A percentile compares a stretch with the other conserved stretches of the same genome.
phyloP scores from a whole-genome alignment of 257 asterid species.

The Verbascum thapsus region DNA sequence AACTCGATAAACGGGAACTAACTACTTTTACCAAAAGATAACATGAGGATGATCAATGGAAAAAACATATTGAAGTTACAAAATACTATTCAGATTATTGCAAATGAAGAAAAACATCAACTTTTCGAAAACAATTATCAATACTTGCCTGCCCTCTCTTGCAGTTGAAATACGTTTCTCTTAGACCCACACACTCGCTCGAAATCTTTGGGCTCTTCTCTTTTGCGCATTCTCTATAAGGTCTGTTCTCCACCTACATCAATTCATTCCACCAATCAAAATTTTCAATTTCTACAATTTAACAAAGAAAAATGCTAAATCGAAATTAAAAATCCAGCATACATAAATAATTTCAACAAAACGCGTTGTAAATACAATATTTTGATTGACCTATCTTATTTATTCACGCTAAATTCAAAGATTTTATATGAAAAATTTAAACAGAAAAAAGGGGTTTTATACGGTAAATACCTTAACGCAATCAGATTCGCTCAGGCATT shows the following conservation, averaged over 20 bases:
- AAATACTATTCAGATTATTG: background rate
- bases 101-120: slow-evolving; percentile 12
- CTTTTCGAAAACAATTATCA: background rate
- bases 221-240: slow-evolving; percentile 78
- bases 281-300: slow-evolving; percentile 18
- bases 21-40: no score
- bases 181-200: slow-evolving; percentile 80
- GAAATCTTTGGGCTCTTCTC: slow-evolving; percentile 76
- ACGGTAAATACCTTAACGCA: slow-evolving; percentile 76
- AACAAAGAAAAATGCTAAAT: no score
- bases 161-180: slow-evolving; percentile 96
- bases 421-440: background rate
- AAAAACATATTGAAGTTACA: no score
- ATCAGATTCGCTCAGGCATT: slow-evolving; percentile 91
- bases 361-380: no score
- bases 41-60: no score
- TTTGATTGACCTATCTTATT: no score
- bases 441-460: background rate
- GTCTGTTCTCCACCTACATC: slow-evolving; percentile 72
- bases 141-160: slow-evolving; percentile 86
- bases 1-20: no score
- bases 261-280: slow-evolving; percentile 11
- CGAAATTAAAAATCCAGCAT: background rate
- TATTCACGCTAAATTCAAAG: background rate
- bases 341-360: background rate